phyloP scores from a whole-genome alignment of 2,329 filamentous ascomycete genomes.

The Samsoniella hepiali region DNA sequence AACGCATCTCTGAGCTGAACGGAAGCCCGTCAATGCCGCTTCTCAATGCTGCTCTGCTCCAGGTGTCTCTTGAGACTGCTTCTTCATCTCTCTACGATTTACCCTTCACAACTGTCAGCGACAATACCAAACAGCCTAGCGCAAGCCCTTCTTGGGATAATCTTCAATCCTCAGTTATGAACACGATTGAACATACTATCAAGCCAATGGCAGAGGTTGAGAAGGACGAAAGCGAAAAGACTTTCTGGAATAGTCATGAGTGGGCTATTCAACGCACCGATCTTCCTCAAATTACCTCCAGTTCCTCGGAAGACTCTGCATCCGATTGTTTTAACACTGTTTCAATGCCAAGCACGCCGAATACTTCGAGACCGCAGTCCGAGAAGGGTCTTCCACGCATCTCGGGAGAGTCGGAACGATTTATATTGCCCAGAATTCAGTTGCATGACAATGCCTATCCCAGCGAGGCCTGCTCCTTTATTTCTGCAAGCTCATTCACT shows the following conservation, averaged over 20 bases:
- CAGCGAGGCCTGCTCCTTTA: slow-evolving; percentile 15
- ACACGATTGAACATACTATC: slow-evolving; percentile 22
- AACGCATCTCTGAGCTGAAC: slow-evolving; percentile 24
- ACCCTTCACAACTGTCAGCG: background rate
- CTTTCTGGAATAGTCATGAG: slow-evolving; percentile 15
- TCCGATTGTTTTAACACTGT: slow-evolving; percentile 37
- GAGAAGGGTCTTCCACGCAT: slow-evolving; percentile 31
- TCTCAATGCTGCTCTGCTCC: background rate
- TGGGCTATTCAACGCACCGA: slow-evolving; percentile 20
- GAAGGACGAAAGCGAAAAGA: slow-evolving; percentile 10
- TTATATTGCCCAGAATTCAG: slow-evolving; percentile 14
- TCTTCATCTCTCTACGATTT: slow-evolving; percentile 3
- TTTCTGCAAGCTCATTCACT: slow-evolving; percentile 2
- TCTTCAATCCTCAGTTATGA: slow-evolving; percentile 23
- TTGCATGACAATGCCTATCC: slow-evolving; percentile 18
- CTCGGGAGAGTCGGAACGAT: slow-evolving; percentile 2
- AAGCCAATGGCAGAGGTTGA: slow-evolving; percentile 11
- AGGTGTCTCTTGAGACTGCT: background rate
- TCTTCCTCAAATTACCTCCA: slow-evolving; percentile 21
- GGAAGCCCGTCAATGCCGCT: slow-evolving; percentile 16
- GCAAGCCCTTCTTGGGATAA: slow-evolving; percentile 23
- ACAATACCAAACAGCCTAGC: slow-evolving; percentile 11
- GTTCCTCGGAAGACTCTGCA: slow-evolving; percentile 38
- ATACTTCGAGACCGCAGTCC: slow-evolving; percentile 40
- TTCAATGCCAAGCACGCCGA: slow-evolving; percentile 37